These are phyloP conservation scores for Zymoseptoria ardabiliae DNA, from an alignment of 2,329 filamentous ascomycete species.

Conservation along the genomic window DNA sequence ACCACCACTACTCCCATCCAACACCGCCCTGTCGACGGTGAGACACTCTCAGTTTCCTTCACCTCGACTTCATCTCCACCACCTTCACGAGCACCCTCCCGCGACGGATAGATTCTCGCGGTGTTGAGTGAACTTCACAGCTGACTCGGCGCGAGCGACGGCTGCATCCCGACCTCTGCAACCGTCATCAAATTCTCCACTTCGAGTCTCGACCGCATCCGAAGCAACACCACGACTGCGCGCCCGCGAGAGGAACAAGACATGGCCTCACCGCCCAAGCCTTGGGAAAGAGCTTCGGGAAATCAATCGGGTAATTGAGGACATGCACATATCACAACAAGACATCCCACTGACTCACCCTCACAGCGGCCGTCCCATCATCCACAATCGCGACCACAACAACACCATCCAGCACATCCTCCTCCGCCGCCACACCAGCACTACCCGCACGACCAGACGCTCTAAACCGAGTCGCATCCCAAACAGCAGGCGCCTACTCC, in stretches of 20 bases:
- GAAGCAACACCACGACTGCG: background rate
- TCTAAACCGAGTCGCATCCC: slow-evolving; percentile 72
- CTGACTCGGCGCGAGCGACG: background rate
- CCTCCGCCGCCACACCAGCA: slow-evolving; percentile 49
- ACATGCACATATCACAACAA: slow-evolving; percentile 2
- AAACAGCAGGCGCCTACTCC: slow-evolving; percentile 72
- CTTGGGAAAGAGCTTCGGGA: slow-evolving; percentile 62
- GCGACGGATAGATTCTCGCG: background rate
- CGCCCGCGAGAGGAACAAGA: background rate
- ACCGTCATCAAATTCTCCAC: background rate
- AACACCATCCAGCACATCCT: slow-evolving; percentile 35
- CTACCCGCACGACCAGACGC: slow-evolving; percentile 75
- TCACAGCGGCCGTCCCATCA: slow-evolving; percentile 38
- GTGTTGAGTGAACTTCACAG: background rate
- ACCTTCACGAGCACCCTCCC: no score
- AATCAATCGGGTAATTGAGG: slow-evolving; percentile 15
- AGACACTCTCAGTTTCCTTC: background rate
- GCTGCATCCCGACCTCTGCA: background rate
- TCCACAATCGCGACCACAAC: slow-evolving; percentile 35
- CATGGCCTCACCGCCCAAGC: slow-evolving; percentile 74
- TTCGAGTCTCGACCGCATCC: background rate
- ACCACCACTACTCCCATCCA: background rate
- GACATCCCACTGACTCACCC: slow-evolving; percentile 24
- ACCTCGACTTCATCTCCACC: background rate
- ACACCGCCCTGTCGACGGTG: background rate